These are phyloP conservation scores for Spathaspora gorwiae DNA, from an alignment of 805 yeast species.

Conservation along the genomic window DNA sequence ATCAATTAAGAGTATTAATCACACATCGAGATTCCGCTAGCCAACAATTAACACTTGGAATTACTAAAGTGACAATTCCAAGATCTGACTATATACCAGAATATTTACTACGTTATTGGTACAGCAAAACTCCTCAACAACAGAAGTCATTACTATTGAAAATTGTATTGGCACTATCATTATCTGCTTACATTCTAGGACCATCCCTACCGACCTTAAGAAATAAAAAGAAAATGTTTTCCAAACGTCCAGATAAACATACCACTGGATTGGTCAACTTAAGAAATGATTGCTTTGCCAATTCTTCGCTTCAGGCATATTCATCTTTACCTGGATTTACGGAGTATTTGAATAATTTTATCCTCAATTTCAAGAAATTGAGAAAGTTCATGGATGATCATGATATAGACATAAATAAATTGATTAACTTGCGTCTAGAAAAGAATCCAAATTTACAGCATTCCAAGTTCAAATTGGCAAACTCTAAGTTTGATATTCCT, in stretches of 20 bases:
- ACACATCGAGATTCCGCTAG: conserved; percentile 7
- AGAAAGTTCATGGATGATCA: conserved; percentile 14
- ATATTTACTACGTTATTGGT: conserved; percentile 7
- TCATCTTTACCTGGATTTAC: conserved; percentile 58
- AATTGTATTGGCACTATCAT: conserved; percentile 8
- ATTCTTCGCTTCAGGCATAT: conserved; percentile 79
- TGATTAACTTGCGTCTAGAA: conserved; percentile 9
- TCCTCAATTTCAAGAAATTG: conserved; percentile 22
- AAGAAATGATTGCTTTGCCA: conserved; percentile 90
- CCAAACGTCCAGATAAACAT: conserved; percentile 60
- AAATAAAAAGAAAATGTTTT: conserved; percentile 27
- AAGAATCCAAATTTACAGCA: conserved; percentile 7
- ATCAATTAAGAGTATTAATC: conserved; percentile 11
- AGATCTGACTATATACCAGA: conserved; percentile 3
- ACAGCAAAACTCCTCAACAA: conserved; percentile 6
- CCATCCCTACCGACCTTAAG: conserved; percentile 6
- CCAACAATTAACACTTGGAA: not conserved
- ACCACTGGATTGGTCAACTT: conserved; percentile 82
- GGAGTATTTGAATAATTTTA: conserved; percentile 47
- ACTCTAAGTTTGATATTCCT: conserved; percentile 35
- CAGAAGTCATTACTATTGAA: conserved; percentile 9
- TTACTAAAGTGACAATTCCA: not conserved
- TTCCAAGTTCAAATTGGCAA: conserved; percentile 16
- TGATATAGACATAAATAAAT: conserved; percentile 14
- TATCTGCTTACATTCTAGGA: conserved; percentile 12